Percentiles rank a stretch among this genome's conserved stretches.
Conservation (phyloP, 176 grass and related monocot species). For the Carex littledalei region DNA sequence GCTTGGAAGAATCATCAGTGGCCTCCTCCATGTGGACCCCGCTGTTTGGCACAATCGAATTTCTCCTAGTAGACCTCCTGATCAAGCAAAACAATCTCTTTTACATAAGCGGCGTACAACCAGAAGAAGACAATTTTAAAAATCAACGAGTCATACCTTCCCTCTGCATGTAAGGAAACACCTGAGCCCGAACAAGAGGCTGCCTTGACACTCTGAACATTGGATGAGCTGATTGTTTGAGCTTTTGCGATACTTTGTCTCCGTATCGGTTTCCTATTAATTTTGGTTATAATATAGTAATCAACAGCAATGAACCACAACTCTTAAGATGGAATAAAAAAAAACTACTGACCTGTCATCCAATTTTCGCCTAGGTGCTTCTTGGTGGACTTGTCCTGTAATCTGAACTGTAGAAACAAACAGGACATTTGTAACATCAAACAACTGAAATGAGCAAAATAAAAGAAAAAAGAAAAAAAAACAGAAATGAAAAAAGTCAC, state of each 20-base stretch:
- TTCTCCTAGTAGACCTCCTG: slow-evolving; percentile 15
- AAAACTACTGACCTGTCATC: neutral
- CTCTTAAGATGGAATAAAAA: neutral
- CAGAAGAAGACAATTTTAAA: neutral
- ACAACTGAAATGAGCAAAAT: neutral
- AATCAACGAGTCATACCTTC: neutral
- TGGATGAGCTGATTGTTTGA: slow-evolving; percentile 13
- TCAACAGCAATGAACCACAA: neutral
- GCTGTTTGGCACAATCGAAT: neutral
- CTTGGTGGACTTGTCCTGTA: slow-evolving; percentile 1
- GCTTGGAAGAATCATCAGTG: neutral
- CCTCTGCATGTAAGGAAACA: neutral
- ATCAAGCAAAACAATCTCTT: neutral
- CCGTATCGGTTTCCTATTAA: neutral
- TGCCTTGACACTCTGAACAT: slow-evolving; percentile 10
- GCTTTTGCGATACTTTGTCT: slow-evolving; percentile 4
- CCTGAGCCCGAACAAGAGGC: neutral
- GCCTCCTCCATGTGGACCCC: neutral
- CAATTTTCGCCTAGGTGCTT: neutral
- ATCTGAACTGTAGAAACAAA: neutral
- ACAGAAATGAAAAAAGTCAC: neutral
- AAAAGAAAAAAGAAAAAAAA: neutral
- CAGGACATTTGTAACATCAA: neutral
- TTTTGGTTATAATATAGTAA: neutral
- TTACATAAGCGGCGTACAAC: neutral